Base-by-base conservation (phyloP, 768 basidiomycete genomes). In the Russula abietina region DNA sequence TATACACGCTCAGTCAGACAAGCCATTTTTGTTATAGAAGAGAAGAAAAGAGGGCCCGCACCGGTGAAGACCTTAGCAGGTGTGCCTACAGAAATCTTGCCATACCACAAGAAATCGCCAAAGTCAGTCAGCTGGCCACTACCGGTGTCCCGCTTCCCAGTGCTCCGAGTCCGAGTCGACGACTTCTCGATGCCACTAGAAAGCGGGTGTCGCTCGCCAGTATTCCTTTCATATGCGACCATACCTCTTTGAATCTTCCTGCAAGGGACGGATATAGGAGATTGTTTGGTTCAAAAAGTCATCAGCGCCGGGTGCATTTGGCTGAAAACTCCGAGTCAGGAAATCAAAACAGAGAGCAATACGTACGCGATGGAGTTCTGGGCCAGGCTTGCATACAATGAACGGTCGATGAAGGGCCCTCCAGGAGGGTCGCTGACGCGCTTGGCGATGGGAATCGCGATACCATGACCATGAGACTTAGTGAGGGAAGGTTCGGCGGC, bases 11-110 rank as follows among this genome's bases (percentile, higher is more conserved):
- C n/a, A n/a, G n/a, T n/a, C n/a, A n/a, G n/a, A n/a, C n/a, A n/a
- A n/a, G n/a, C n/a, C n/a, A n/a, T n/a, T n/a, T n/a, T n/a, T n/a
- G n/a, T n/a, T n/a, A n/a, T n/a, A n/a, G n/a, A n/a, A n/a, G n/a
- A n/a, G n/a, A 5, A n/a, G 17, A 39, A 2, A 36, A 26, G 33
- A 22, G 2, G n/a, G 9, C 26, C 39, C n/a, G 28, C 12, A 50
- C 61, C 45, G 6, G 41, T 51, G 59, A 58, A 67, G 2, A 26
- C 12, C 22, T 46, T 16, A 7, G 50, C 3, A 12, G 66, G 66
- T 22, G 65, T 66, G 9, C 66, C 66, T 10, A 66, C 43, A 9
- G 30, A 33, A 14, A 67, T 38, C 14, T 12, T 22, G 11, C 66
- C 66, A 24, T 33, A 61, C 66, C 66, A 67, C 7, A 67, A 48